phyloP scores from a whole-genome alignment of 1,284 basidiomycete genomes.

The Hymenochaete sp. region DNA sequence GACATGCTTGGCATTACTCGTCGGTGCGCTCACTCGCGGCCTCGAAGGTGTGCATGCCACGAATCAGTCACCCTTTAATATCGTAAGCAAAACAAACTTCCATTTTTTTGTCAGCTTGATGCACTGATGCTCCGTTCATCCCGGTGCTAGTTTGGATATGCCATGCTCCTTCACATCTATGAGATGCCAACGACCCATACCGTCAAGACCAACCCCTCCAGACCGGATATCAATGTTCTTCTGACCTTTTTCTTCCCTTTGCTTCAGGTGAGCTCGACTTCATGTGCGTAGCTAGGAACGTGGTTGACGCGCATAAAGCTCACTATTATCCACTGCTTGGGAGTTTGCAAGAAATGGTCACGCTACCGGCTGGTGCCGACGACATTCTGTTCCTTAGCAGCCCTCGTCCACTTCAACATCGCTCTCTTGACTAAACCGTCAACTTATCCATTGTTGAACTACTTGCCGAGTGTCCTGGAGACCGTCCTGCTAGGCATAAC shows the following conservation, averaged over 20 bases:
- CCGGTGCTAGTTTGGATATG: constrained; percentile 52
- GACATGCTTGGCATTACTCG: constrained; percentile 52
- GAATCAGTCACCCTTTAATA: constrained; percentile 54
- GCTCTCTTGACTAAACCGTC: constrained; percentile 43
- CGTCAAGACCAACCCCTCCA: constrained; percentile 39
- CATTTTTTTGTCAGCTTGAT: too few species aligned
- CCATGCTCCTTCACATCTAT: constrained; percentile 65
- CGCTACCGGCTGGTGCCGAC: constrained; percentile 58
- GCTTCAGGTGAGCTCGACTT: constrained; percentile 40
- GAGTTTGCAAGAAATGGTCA: constrained; percentile 51
- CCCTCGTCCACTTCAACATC: constrained; percentile 56
- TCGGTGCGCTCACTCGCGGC: constrained; percentile 56
- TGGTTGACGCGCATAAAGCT: constrained; percentile 32
- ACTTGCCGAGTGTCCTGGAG: constrained; percentile 63
- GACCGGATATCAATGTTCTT: constrained; percentile 61
- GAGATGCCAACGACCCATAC: constrained; percentile 52
- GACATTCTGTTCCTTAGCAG: constrained; percentile 46
- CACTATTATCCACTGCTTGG: constrained; percentile 52
- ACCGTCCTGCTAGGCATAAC: constrained; percentile 48
- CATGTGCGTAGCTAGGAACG: constrained; percentile 1
- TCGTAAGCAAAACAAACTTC: constrained; percentile 36
- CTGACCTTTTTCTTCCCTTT: constrained; percentile 62
- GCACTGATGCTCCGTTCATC: constrained; percentile 4
- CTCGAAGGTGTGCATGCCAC: constrained; percentile 48
- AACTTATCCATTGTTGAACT: constrained; percentile 60